Conservation (phyloP, 805 yeast species). For the Kodamaea leandrae region DNA sequence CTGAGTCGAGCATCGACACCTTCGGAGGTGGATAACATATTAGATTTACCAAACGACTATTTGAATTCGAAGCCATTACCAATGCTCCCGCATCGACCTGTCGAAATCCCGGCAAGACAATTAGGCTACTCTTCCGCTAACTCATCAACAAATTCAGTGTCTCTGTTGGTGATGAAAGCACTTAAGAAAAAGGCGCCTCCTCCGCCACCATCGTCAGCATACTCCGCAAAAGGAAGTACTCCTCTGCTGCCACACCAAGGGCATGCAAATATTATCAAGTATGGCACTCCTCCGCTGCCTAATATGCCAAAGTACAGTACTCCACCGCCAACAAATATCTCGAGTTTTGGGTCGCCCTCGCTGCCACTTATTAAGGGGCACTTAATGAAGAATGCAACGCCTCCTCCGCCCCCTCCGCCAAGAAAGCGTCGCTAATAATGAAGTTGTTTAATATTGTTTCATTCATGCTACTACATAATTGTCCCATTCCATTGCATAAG, state of each 20-base stretch:
- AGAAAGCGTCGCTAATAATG: constrained; percentile 23
- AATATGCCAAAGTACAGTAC: background rate
- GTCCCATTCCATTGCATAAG: no score
- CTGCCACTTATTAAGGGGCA: no score
- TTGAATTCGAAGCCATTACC: constrained; percentile 9
- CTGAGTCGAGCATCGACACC: background rate
- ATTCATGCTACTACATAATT: no score
- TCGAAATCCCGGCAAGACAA: background rate
- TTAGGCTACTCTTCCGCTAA: background rate
- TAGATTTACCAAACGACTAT: constrained; percentile 8
- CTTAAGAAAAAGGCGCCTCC: constrained; percentile 38
- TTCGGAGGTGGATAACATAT: constrained; percentile 6
- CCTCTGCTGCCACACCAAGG: background rate
- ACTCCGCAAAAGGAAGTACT: constrained; percentile 7
- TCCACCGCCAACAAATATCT: background rate
- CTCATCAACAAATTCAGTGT: constrained; percentile 18
- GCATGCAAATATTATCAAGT: no score
- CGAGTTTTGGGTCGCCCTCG: background rate
- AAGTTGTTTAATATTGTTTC: no score
- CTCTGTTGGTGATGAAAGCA: constrained; percentile 29
- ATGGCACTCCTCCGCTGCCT: constrained; percentile 1
- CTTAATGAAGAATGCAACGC: constrained; percentile 6
- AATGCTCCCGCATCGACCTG: background rate
- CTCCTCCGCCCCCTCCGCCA: constrained; percentile 39
- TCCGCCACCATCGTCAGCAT: no score